These are phyloP conservation scores for Teratosphaeriaceae sp. DNA, from an alignment of 2,329 filamentous ascomycete genomes.

Conservation along the genomic window DNA sequence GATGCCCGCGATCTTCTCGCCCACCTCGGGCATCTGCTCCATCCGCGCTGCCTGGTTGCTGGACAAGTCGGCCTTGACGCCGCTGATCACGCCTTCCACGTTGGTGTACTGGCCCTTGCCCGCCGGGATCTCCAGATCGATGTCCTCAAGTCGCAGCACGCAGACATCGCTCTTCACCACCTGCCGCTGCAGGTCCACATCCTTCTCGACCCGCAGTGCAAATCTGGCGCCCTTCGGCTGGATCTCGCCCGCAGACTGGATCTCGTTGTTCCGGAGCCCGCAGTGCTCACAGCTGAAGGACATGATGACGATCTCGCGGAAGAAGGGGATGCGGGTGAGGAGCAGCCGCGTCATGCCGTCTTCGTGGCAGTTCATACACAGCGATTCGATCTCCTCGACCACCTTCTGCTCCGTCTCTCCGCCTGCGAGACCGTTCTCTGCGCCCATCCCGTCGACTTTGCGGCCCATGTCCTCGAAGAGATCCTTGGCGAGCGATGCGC, in stretches of 20 bases:
- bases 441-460: conserved; percentile 37
- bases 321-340: conserved; percentile 89
- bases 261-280: conserved; percentile 82
- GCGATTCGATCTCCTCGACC: conserved; percentile 47
- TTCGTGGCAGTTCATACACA: conserved; percentile 51
- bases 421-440: conserved; percentile 22
- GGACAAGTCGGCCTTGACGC: conserved; percentile 72
- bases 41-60: conserved; percentile 78
- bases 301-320: conserved; percentile 96
- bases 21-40: conserved; percentile 68
- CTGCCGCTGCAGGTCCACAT: conserved; percentile 73
- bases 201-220: conserved; percentile 67
- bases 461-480: conserved; percentile 48
- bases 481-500: conserved; percentile 35
- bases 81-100: conserved; percentile 77
- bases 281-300: conserved; percentile 93
- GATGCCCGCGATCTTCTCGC: conserved; percentile 69
- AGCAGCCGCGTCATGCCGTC: conserved; percentile 74
- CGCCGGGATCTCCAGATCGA: conserved; percentile 88
- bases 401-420: conserved; percentile 40
- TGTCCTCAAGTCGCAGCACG: conserved; percentile 77
- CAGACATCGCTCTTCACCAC: conserved; percentile 90
- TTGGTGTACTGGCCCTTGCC: conserved; percentile 90
- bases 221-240: conserved; percentile 84
- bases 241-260: conserved; percentile 86